Evolutionary conservation across 345 rosid genomes (phyloP).

Genomic region (Gossypioides kirkii): DNA sequence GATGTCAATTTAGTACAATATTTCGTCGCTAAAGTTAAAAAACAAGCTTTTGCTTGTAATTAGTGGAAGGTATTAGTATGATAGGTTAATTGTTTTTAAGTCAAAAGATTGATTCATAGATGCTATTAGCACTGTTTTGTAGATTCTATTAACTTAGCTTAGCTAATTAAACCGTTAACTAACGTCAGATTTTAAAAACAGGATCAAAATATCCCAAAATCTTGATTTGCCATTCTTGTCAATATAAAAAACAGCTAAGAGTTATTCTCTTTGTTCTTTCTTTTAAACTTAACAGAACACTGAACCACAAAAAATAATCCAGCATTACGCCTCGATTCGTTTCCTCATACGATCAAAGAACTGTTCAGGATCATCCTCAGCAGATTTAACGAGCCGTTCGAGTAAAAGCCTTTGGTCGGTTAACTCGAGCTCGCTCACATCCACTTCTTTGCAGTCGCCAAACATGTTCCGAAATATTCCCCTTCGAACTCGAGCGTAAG

Average conservation of each 20-base stretch:
- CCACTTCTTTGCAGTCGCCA: slow-evolving; percentile 70
- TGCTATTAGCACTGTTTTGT: neutral
- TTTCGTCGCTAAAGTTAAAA: neutral
- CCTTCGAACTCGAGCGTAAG: slow-evolving; percentile 61
- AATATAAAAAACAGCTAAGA: neutral
- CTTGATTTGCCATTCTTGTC: neutral
- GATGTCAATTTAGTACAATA: neutral
- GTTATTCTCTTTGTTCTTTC: neutral
- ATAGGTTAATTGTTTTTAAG: neutral
- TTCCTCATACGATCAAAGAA: slow-evolving; percentile 78
- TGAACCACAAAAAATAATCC: neutral
- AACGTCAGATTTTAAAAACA: neutral
- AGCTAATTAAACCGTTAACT: neutral
- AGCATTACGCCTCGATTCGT: slow-evolving; percentile 69
- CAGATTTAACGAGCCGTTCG: slow-evolving; percentile 66
- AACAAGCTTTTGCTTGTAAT: slow-evolving; percentile 1
- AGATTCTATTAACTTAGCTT: neutral
- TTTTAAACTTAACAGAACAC: neutral
- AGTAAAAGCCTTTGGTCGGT: slow-evolving; percentile 67
- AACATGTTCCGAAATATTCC: slow-evolving; percentile 66
- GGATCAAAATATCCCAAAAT: neutral
- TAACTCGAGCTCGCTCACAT: slow-evolving; percentile 56
- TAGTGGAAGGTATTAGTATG: neutral
- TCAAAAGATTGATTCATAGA: neutral
- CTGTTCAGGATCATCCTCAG: slow-evolving; percentile 74